phyloP scores from a whole-genome alignment of 768 basidiomycete genomes.

The Auricularia sp. region DNA sequence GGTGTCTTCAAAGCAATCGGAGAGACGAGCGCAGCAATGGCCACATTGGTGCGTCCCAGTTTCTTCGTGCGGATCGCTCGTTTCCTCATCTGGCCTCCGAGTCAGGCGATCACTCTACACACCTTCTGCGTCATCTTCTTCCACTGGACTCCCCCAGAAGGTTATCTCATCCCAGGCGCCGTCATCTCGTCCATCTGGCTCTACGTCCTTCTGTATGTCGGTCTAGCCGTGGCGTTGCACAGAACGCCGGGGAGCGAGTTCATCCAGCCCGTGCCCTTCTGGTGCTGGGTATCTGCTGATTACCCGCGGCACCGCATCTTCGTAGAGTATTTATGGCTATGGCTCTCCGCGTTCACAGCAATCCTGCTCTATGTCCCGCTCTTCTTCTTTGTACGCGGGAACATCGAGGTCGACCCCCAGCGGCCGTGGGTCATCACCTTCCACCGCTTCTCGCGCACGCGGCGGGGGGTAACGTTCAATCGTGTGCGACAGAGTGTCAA shows the following conservation, averaged over 20 bases:
- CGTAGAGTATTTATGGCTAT: conserved; percentile 39
- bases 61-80: neutral
- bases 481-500: conserved; percentile 6
- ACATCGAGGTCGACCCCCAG: conserved; percentile 22
- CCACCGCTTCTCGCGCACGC: neutral
- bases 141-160: conserved; percentile 17
- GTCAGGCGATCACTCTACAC: conserved; percentile 30
- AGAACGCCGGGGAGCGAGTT: neutral
- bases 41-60: conserved; percentile 27
- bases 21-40: conserved; percentile 32
- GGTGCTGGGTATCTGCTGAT: conserved; percentile 32
- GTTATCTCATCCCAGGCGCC: conserved; percentile 16
- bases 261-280: neutral
- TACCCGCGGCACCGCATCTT: conserved; percentile 24
- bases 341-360: conserved; percentile 30
- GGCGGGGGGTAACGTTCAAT: neutral
- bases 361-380: conserved; percentile 26
- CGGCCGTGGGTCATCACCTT: conserved; percentile 27
- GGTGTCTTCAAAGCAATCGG: conserved; percentile 34
- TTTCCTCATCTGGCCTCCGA: too few relatives aligned
- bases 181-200: conserved; percentile 23
- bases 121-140: conserved; percentile 30
- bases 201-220: conserved; percentile 26
- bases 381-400: conserved; percentile 28
- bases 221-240: conserved; percentile 21